Evolutionary conservation across 371 early-diverging fungal species (phyloP), one percentile per base, ranked within the genome.

Genomic region (Lichtheimia hyalospora): DNA sequence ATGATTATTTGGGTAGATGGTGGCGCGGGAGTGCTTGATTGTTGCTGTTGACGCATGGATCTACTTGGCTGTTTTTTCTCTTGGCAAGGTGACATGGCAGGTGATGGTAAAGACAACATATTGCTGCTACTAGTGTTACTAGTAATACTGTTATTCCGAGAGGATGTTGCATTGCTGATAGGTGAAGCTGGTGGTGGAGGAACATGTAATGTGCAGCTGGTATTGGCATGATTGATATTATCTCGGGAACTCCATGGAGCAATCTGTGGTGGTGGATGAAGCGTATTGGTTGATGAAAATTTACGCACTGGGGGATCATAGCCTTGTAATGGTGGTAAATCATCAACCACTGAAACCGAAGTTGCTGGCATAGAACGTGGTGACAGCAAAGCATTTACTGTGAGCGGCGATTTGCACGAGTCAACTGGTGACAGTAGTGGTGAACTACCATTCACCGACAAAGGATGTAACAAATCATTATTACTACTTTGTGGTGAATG

Each of bases 1-100:
- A 74, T 27, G 12, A 71, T 46, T 42, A 75, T 75, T 53, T 74
- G 70, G 12, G 72, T 71, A 13, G 64, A 53, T 3, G 70, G 54
- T n/a, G 20, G 56, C 21, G 16, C 48, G 23, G 24, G 52, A 39
- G 25, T n/a, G n/a, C 8, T 10, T 18, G 12, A 27, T 23, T 39
- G 58, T 46, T 42, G 54, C 40, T 41, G 58, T 34, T 34, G 34
- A 34, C 34, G 34, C 34, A 34, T 34, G 10, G 34, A 34, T 34
- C 34, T 34, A 10, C 10, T 34, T 34, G 34, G 34, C 34, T 34
- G 10, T 10, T 34, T 34, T 34, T 34, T 34, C 34, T 34, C 34
- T 34, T 34, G 34, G 34, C 34, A 34, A 34, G 34, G 34, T n/a
- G 57, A 13, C 10, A 25, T 50, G n/a, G 63, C 50, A 39, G 57